Base-by-base conservation (phyloP, 306 rosid genomes). In the Castanea mollissima region DNA sequence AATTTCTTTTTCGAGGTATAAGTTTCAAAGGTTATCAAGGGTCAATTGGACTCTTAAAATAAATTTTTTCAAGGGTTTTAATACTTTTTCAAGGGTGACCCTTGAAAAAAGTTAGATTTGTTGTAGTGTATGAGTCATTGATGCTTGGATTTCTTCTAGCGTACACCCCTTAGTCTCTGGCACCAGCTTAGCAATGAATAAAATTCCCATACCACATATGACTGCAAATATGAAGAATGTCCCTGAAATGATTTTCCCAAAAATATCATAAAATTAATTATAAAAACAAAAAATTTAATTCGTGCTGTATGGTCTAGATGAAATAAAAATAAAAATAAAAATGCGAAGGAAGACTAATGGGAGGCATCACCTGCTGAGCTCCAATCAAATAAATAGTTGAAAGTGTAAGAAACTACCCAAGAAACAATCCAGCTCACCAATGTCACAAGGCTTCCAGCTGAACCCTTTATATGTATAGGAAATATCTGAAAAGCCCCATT, bases 391-490 rank as follows among this genome's bases (percentile, higher is more conserved):
- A 21, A 58, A 5, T 20, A 58, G 64, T 58, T 58, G 21, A 58
- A 58, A 21, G 16, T 58, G 64, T 58, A 58, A 20, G 31, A 58
- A 58, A 58, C 64, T 9, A 58, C 29, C 64, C 31, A 58, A 58
- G 64, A 20, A 58, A 32, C 21, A 58, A 10, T n/a, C 16, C 29
- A 21, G 4, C 5, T 58, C 5, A 58, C 32, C 32, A 58, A 21
- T 7, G 0, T 10, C 15, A 27, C 21, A 21, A 58, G 31, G 64
- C 29, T 58, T 3, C 64, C 64, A 58, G 64, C 64, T 58, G 31
- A 58, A 11, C 64, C 64, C 29, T 58, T 58, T 11, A 58, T 27
- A 58, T 78, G 71, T 44, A 71, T 49, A 0, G 76, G 82, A 59
- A 70, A 71, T 78, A 78, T 71, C 41, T 32, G 35, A 32, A 32